Evolutionary conservation across 805 yeast genomes (phyloP).

Genomic region (Ogataea populi-albae): DNA sequence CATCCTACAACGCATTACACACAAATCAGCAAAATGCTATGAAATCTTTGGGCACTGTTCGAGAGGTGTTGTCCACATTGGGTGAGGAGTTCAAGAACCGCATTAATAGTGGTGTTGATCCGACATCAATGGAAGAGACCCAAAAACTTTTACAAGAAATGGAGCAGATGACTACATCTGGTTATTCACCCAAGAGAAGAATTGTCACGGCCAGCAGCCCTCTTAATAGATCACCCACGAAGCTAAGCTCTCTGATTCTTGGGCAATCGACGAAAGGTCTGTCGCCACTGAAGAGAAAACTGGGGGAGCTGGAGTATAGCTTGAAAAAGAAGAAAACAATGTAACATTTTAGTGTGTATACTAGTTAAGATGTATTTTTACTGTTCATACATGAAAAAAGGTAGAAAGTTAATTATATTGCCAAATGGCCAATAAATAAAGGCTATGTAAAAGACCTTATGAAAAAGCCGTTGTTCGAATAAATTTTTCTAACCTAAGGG

Average conservation of each 20-base stretch:
- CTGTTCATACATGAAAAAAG: too few species aligned
- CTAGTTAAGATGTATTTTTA: too few species aligned
- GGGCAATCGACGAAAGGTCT: too few species aligned
- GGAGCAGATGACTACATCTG: neutral
- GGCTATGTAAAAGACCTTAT: too few species aligned
- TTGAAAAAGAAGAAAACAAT: too few species aligned
- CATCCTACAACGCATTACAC: constrained; percentile 6
- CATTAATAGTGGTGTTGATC: neutral
- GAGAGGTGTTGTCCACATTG: constrained; percentile 4
- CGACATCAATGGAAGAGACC: constrained; percentile 1
- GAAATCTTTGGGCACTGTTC: constrained; percentile 3
- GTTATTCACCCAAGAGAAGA: neutral
- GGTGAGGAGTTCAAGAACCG: constrained; percentile 4
- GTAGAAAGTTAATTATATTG: too few species aligned
- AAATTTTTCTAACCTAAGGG: too few species aligned
- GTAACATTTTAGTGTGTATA: too few species aligned
- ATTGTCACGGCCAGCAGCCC: neutral
- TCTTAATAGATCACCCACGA: constrained; percentile 1
- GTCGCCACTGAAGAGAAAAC: constrained; percentile 1
- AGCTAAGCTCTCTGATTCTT: constrained; percentile 2
- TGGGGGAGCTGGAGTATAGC: neutral
- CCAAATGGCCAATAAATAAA: too few species aligned
- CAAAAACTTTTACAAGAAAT: neutral
- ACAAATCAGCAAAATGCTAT: constrained; percentile 1
- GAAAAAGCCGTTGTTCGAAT: too few species aligned